phyloP scores from a whole-genome alignment of 768 basidiomycete genomes.

The Tubosaeta sp. region DNA sequence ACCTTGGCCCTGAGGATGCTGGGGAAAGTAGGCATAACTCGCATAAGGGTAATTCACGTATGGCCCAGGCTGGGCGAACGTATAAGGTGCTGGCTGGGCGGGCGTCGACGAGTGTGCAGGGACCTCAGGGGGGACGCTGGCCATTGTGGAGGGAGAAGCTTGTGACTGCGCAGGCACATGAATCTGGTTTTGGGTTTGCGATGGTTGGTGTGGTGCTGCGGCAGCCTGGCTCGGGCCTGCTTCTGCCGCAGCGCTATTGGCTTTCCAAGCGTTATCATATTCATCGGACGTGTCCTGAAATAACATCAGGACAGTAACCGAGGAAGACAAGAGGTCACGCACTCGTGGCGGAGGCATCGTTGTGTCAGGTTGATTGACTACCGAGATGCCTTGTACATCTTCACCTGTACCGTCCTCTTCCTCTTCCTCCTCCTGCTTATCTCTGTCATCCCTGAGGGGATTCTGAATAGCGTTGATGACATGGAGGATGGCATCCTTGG shows the following conservation, averaged over 20 bases:
- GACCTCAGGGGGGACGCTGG: conserved; percentile 17
- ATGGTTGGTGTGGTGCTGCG: conserved; percentile 18
- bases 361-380: conserved; percentile 22
- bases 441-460: conserved; percentile 32
- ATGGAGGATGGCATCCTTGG: conserved; percentile 57
- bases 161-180: conserved; percentile 18
- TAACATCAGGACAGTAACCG: neutral
- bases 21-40: conserved; percentile 31
- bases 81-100: conserved; percentile 27
- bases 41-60: conserved; percentile 37
- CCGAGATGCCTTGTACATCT: conserved; percentile 20
- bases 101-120: conserved; percentile 16
- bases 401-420: conserved; percentile 33
- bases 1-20: conserved; percentile 19
- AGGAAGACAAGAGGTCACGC: conserved; percentile 1
- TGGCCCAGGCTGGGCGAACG: conserved; percentile 28
- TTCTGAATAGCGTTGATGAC: conserved; percentile 57
- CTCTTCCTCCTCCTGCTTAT: conserved; percentile 31
- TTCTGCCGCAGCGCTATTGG: conserved; percentile 44
- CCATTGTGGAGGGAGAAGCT: conserved; percentile 18
- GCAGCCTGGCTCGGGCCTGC: conserved; percentile 22
- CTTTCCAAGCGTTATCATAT: conserved; percentile 61
- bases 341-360: conserved; percentile 27
- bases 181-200: conserved; percentile 15
- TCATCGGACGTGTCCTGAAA: conserved; percentile 44